phyloP scores from a whole-genome alignment of 139 green algal species.

The Spirogloea muscicola region DNA sequence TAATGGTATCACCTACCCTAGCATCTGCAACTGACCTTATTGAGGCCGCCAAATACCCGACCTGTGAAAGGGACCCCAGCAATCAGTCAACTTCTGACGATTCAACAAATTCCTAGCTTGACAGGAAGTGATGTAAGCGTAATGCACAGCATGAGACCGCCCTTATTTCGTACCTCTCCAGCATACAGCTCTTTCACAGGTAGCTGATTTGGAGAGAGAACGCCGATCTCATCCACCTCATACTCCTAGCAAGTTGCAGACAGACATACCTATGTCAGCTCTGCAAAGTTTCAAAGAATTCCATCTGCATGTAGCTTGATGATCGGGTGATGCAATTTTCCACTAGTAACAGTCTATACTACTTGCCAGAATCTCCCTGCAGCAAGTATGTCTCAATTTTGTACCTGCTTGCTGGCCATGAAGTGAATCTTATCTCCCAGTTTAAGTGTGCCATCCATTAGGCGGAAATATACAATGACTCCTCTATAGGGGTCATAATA shows the following conservation, averaged over 20 bases:
- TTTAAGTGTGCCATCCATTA: slow-evolving; percentile 76
- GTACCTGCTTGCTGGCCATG: slow-evolving; percentile 47
- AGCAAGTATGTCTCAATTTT: too few species aligned
- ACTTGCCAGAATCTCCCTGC: too few species aligned
- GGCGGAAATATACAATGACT: slow-evolving; percentile 78
- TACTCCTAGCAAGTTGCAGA: slow-evolving; percentile 88
- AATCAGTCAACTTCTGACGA: not conserved
- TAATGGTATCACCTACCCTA: slow-evolving; percentile 95
- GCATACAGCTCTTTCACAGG: slow-evolving; percentile 79
- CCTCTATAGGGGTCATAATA: slow-evolving; percentile 93
- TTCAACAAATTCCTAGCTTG: not conserved
- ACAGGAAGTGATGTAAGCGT: not conserved
- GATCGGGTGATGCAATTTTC: too few species aligned
- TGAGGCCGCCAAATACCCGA: slow-evolving; percentile 81
- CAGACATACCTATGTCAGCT: not conserved
- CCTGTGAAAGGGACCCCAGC: not conserved
- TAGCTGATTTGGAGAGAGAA: slow-evolving; percentile 76
- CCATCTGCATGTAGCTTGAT: too few species aligned
- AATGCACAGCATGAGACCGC: not conserved
- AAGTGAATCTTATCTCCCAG: slow-evolving; percentile 71
- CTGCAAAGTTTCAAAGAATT: too few species aligned
- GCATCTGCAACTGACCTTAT: slow-evolving; percentile 91
- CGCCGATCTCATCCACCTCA: slow-evolving; percentile 83
- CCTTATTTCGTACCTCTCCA: slow-evolving; percentile 63
- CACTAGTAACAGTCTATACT: too few species aligned